Base-by-base conservation (phyloP, 2,329 filamentous ascomycete species). In the Coniochaeta hoffmannii region DNA sequence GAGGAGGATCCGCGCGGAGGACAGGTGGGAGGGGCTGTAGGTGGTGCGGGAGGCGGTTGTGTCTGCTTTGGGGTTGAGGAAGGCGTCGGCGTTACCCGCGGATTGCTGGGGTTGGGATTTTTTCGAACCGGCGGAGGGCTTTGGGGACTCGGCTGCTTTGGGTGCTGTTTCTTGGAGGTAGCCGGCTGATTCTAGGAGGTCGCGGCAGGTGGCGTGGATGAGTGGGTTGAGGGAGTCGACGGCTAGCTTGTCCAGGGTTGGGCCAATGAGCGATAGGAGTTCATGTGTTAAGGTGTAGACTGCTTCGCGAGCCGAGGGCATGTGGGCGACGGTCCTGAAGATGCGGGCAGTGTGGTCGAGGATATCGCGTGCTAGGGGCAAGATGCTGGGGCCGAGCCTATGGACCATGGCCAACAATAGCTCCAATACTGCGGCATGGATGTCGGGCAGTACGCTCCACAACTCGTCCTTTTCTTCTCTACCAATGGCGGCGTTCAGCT, bases 401-500 rank as follows among this genome's bases (percentile, higher is more conserved):
- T 76, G 69, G 22, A 83, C 66, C 49, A 94, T 65, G 11, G 74
- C 70, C 9, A 76, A 68, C 22, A 89, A 71, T 1, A 96, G 70
- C 22, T 80, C 70, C 54, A 96, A 72, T n/a, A 83, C 80, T 14
- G 87, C 83, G 14, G 85, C 71, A 64, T 97, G 90, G 36, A 97
- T 81, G 10, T 80, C 76, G 4, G 92, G 89, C 11, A 97, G 76
- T 17, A 82, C 76, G 50, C 80, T 74, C 82, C 88, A 92, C 3
- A 97, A 77, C 46, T 86, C 82, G 54, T 96, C 90, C 58, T 87
- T 86, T 70, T 97, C 93, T 52, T 95, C 89, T 58, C 87, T 82
- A 31, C 85, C 80, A 59, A 94, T 82, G 59, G 89, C 86, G 8
- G 85, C 77, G 62, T 91, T 92, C 57, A 85, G 76, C 58, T 86